A percentile compares a stretch with the other conserved stretches of the same genome.
phyloP scores from a whole-genome alignment of 768 basidiomycete genomes.

The Tubosaeta brunneosetosa region DNA sequence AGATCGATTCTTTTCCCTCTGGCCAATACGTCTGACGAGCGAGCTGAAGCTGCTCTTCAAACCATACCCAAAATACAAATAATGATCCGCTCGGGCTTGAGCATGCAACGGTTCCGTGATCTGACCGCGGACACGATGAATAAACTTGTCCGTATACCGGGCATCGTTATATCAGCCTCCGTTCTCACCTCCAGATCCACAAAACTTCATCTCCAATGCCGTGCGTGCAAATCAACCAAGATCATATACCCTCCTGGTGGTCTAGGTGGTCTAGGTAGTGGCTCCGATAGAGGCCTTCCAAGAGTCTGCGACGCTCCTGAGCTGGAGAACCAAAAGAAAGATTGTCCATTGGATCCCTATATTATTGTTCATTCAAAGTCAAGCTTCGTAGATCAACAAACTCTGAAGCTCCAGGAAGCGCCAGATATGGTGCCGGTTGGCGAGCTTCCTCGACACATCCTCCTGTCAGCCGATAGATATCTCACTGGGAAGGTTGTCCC shows the following conservation, averaged over 20 bases:
- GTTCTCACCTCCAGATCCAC: slow-evolving; percentile 91
- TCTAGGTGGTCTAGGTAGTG: slow-evolving; percentile 82
- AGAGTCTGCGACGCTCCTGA: slow-evolving; percentile 81
- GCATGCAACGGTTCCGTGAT: slow-evolving; percentile 90
- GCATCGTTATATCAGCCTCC: slow-evolving; percentile 96
- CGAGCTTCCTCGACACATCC: slow-evolving; percentile 93
- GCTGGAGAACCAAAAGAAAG: slow-evolving; percentile 81
- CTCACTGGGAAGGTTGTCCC: slow-evolving; percentile 92
- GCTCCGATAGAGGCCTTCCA: slow-evolving; percentile 80
- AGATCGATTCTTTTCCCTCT: slow-evolving; percentile 80
- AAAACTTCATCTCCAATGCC: slow-evolving; percentile 88
- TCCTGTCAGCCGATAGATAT: slow-evolving; percentile 86
- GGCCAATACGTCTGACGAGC: slow-evolving; percentile 43
- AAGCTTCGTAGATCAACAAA: slow-evolving; percentile 92
- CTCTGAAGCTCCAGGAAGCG: slow-evolving; percentile 94
- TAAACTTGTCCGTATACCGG: slow-evolving; percentile 92
- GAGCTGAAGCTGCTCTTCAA: slow-evolving; percentile 43
- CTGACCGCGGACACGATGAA: slow-evolving; percentile 93
- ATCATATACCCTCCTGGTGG: slow-evolving; percentile 73
- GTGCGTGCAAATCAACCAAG: slow-evolving; percentile 79
- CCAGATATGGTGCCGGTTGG: slow-evolving; percentile 99
- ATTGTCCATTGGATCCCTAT: slow-evolving; percentile 95
- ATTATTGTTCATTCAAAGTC: slow-evolving; percentile 93
- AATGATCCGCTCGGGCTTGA: slow-evolving; percentile 83
- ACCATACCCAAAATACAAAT: slow-evolving; percentile 77